These are phyloP conservation scores for Anacardium occidentale DNA, from an alignment of 345 rosid genomes.

Conservation along the genomic window DNA sequence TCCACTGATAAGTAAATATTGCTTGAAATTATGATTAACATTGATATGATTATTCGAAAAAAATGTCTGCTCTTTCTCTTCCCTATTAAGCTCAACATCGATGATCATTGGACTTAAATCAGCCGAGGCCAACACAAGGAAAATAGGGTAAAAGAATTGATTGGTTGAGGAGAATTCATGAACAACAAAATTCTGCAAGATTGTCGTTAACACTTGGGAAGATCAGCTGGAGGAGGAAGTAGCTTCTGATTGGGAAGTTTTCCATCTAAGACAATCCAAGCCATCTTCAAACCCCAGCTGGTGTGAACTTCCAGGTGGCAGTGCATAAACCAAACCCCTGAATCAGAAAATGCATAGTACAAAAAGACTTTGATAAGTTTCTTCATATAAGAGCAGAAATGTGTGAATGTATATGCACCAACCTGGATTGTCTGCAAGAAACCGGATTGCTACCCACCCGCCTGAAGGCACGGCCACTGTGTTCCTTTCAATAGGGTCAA, in stretches of 20 bases:
- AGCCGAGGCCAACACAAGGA: no score
- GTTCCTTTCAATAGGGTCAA: constrained; percentile 61
- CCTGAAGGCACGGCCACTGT: constrained; percentile 65
- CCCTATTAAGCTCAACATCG: no score
- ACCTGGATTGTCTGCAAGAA: constrained; percentile 76
- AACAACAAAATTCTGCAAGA: not conserved
- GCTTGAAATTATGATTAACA: no score
- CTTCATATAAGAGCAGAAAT: no score
- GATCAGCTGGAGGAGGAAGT: constrained; percentile 67
- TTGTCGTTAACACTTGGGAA: constrained; percentile 52
- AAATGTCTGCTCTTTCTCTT: no score
- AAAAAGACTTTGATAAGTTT: no score
- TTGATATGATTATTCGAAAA: no score
- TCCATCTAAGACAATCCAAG: constrained; percentile 71
- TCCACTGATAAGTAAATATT: no score
- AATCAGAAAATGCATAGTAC: not conserved
- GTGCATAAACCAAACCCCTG: constrained; percentile 78
- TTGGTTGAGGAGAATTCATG: no score
- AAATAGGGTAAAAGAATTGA: no score
- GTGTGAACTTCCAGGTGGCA: constrained; percentile 79
- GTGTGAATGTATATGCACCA: not conserved
- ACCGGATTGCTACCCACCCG: constrained; percentile 70
- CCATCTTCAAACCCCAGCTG: constrained; percentile 76
- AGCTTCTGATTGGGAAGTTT: constrained; percentile 61
- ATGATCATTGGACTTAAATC: no score